These are phyloP conservation scores for Candida pseudofarinosa DNA, from an alignment of 805 yeast genomes.

Conservation along the genomic window DNA sequence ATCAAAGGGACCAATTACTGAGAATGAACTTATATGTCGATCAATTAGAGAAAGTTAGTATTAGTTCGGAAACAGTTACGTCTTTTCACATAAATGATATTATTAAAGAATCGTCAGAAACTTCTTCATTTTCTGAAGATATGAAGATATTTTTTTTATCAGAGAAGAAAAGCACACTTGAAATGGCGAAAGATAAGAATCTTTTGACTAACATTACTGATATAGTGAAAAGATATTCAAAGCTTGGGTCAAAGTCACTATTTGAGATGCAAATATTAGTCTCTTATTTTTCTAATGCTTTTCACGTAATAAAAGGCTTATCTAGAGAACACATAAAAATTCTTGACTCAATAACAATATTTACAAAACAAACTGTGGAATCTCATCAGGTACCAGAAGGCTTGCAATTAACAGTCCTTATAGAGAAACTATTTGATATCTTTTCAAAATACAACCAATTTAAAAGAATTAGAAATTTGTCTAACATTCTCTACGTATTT, in stretches of 20 bases:
- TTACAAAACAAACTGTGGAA: slow-evolving; percentile 1
- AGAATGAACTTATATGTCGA: not conserved
- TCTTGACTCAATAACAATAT: slow-evolving; percentile 4
- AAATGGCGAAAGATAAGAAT: not conserved
- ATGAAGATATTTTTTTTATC: not conserved
- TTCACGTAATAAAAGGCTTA: not conserved
- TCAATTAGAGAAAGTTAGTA: not conserved
- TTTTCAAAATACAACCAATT: slow-evolving; percentile 21
- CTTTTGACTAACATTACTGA: not conserved
- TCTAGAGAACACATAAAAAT: slow-evolving; percentile 3
- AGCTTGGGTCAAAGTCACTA: not conserved
- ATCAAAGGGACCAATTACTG: not conserved
- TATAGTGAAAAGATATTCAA: not conserved
- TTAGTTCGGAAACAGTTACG: not conserved
- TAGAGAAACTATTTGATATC: slow-evolving; percentile 9
- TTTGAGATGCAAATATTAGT: slow-evolving; percentile 1
- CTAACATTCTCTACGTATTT: slow-evolving; percentile 42
- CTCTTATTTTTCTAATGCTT: not conserved
- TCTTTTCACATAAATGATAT: not conserved
- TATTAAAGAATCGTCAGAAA: not conserved
- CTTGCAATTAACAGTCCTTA: not conserved
- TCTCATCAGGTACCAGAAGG: not conserved
- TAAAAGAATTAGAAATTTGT: slow-evolving; percentile 43
- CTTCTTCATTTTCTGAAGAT: not conserved
- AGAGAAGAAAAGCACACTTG: not conserved